Evolutionary conservation across 108 stramenopile species (phyloP).

Genomic region (Parietichytrium sp.): DNA sequence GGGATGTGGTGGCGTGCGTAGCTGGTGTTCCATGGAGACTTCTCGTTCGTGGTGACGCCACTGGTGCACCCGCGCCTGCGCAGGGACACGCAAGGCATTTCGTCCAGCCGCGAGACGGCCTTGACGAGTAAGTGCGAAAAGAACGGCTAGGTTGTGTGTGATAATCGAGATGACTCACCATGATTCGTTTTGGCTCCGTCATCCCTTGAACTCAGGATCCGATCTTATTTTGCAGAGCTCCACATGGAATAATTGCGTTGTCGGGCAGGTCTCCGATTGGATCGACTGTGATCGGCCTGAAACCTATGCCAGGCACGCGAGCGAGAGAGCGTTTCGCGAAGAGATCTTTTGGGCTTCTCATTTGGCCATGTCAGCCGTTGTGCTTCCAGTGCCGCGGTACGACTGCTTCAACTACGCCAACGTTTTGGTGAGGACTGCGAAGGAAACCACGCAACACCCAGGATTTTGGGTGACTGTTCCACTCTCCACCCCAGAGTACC

Average conservation of each 20-base stretch:
- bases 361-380: constrained; percentile 55
- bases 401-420: constrained; percentile 52
- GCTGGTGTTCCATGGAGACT: constrained; percentile 23
- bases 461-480: constrained; percentile 59
- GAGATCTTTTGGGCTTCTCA: constrained; percentile 63
- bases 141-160: constrained; percentile 49
- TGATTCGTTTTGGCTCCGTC: neutral
- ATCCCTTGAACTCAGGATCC: neutral
- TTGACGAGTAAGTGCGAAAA: constrained; percentile 37
- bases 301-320: constrained; percentile 41
- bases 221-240: constrained; percentile 31
- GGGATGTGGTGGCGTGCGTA: too few relatives aligned
- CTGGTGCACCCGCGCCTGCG: constrained; percentile 44
- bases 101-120: neutral
- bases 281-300: constrained; percentile 50
- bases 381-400: constrained; percentile 43
- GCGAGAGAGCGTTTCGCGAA: constrained; percentile 55
- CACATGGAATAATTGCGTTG: neutral
- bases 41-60: constrained; percentile 56
- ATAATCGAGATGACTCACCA: constrained; percentile 47
- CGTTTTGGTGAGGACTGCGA: constrained; percentile 47
- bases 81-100: neutral
- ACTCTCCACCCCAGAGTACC: constrained; percentile 22
- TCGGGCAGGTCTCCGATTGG: constrained; percentile 41
- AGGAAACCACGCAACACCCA: constrained; percentile 5